Evolutionary conservation across 2,329 filamentous ascomycete species (phyloP), one percentile per base, ranked within the genome.

Genomic region (Scytalidium lignicola): DNA sequence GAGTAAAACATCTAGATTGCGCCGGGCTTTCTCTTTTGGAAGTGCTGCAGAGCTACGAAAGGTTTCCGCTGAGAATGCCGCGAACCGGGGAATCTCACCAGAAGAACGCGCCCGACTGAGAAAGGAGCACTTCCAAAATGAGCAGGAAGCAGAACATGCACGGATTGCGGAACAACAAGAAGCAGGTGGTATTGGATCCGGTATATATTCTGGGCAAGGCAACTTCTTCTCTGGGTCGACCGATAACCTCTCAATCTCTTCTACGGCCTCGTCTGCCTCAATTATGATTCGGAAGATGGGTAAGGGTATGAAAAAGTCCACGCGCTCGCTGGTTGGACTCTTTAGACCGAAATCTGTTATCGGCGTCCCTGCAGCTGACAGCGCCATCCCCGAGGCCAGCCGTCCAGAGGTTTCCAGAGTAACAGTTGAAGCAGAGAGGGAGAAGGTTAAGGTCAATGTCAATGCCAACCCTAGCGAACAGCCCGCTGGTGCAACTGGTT

Each of bases 281-380:
- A 83, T 95, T 60, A 95, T 95, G 89, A 87, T 99, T 57, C 84
- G 93, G 47, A 99, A 99, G 74, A 99, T 99, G 93, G 93, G 93
- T 49, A 90, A 90, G 56, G 91, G 92, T n/a, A 87, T 97, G 83
- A 97, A 96, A 78, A 95, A 93, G 70, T 86, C 90, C 46, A 87
- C 86, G 17, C 81, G 91, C 43, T 96, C 91, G 20, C 80, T 99
- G 47, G 95, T 95, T 58, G 93, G 93, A 21, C 76, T 99, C 7
- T 99, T 99, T 73, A 80, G 93, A 54, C 92, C 93, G 0, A 99
- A 97, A 68, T 97, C 92, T 1, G 77, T 95, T 15, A 80, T 92
- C 59, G 91, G 90, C 26, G 82, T 86, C 18, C 82, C 88, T 17
- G 76, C 83, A 26, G 81, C 85, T 3, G 90, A 96, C 58, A 73